Evolutionary conservation across 140 eudicot genomes (phyloP), one percentile per base, ranked within the genome.

Genomic region (Flaveria floridana): DNA sequence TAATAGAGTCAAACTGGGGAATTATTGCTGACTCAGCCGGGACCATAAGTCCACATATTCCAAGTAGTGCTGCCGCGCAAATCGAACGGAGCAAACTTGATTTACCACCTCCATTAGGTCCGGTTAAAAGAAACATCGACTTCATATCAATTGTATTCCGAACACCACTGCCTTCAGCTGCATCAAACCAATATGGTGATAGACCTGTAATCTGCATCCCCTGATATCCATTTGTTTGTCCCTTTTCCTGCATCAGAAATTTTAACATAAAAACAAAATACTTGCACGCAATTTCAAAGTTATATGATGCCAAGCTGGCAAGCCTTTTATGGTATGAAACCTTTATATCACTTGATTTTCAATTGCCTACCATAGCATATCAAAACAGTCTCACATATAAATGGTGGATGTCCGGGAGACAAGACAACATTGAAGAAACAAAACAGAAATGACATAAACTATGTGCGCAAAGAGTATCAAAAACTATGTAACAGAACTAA

Each of bases 51-150:
- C 99, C 99, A 52, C 99, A 90, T 71, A 86, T 85, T 72, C 97
- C 99, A 30, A 93, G 84, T 64, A 93, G 57, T 37, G 99, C 87
- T 47, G 99, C 96, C 25, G 99, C 97, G 80, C 97, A 90, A 77
- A 90, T 84, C 16, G 99, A 90, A 57, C 99, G 83, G 65, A 93
- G 88, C 71, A 93, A 84, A 70, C 99, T 90, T 64, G 99, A 93
- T 84, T 93, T 93, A 65, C 99, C 99, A 30, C 99, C 99, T 16
- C 99, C 99, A 69, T 93, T 93, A 42, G 99, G 99, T 70, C 99
- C 99, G 2, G 99, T 93, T 76, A 93, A 86, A 68, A 93, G 87
- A 80, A 93, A 90, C 73, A 93, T 79, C 18, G 99, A 88, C 61
- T 85, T 84, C 97, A 93, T 93, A 71, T 87, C 87, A 42, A 93